Evolutionary conservation across 2,329 filamentous ascomycete species (phyloP), one percentile per base, ranked within the genome.

Genomic region (Pseudofabraea citricarpa): DNA sequence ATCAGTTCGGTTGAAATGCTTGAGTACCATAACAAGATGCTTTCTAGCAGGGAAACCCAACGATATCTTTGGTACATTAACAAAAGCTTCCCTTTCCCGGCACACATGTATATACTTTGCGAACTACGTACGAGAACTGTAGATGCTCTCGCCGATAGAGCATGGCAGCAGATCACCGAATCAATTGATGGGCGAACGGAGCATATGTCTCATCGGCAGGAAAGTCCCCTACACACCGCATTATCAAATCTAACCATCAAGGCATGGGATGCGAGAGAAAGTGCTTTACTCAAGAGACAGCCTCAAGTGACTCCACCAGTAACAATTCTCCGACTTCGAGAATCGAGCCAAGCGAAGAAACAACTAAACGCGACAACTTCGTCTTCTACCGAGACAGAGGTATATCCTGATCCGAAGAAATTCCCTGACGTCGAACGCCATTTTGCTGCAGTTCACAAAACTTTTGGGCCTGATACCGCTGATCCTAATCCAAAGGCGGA

Each of bases 21-120:
- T 45, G 56, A 55, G 54, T 64, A 48, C 55, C 64, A 61, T 40
- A 52, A 55, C 22, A 43, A 48, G 1, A 53, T 59, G 39, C 48
- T 57, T 36, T 36, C 46, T 5, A 45, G 54, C 10, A 39, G 41
- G n/a, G 49, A 40, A 2, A 46, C 58, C 2, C 49, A 51, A 20
- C 46, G 50, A 13, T 64, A 52, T 36, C 44, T 53, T 5, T 65
- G 62, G 62, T 51, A 60, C 33, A 55, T 57, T 6, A 48, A 54
- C 24, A 55, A 51, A 13, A 60, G 63, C 39, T 60, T 59, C 23
- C 54, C 59, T 13, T 61, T 62, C 36, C 54, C 55, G 36, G 56
- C 56, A 15, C 47, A 56, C 23, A 50, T 62, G 12, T 57, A 57
- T 23, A 40, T 64, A 3, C 44, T 64, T 7, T 49, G 50, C 10